Evolutionary conservation across 1,284 basidiomycete species (phyloP).

Genomic region (Sanghuangporus weigelae): DNA sequence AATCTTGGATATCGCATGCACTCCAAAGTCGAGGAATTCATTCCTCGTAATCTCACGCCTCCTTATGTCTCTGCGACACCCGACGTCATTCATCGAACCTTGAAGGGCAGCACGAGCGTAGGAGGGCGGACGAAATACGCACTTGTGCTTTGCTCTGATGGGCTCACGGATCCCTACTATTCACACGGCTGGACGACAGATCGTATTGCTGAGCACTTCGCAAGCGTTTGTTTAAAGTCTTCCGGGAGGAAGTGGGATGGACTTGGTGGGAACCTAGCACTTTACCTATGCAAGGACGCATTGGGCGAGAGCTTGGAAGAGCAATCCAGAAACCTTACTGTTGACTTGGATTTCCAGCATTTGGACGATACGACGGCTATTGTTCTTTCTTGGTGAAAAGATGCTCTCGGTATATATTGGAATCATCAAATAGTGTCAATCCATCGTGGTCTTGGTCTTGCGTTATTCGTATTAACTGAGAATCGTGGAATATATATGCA

Average conservation of each 20-base stretch:
- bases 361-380: constrained; percentile 65
- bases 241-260: constrained; percentile 4
- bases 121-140: constrained; percentile 31
- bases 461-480: neutral
- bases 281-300: constrained; percentile 48
- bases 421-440: neutral
- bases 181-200: constrained; percentile 36
- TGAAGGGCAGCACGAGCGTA: constrained; percentile 26
- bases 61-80: constrained; percentile 64
- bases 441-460: neutral
- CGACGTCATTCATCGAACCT: constrained; percentile 51
- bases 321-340: constrained; percentile 50
- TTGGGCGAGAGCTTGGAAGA: constrained; percentile 45
- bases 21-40: constrained; percentile 59
- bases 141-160: constrained; percentile 62
- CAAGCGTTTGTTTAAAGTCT: constrained; percentile 14
- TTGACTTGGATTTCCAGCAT: constrained; percentile 58
- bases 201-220: constrained; percentile 42
- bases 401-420: neutral
- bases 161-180: constrained; percentile 57
- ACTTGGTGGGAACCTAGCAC: constrained; percentile 34
- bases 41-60: constrained; percentile 55
- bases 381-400: constrained; percentile 26
- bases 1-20: constrained; percentile 56
- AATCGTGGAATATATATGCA: neutral